Evolutionary conservation across 2,329 filamentous ascomycete species (phyloP), one percentile per base, ranked within the genome.

Genomic region (Scedosporium boydii): DNA sequence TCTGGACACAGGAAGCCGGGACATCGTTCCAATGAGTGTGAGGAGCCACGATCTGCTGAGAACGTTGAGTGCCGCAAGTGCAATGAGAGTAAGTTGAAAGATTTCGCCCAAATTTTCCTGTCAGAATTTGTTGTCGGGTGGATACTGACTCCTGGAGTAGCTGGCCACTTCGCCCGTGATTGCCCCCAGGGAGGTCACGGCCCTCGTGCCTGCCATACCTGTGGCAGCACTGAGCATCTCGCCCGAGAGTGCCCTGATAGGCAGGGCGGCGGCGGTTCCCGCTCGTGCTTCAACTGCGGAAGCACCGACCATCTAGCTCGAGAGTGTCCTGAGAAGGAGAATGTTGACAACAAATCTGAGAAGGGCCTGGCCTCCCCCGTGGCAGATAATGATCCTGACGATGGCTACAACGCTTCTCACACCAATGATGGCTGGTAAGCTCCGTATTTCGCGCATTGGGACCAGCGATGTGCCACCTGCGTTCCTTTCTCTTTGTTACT

Each of bases 1-100:
- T 68, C 23, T 41, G 0, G 7, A 29, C 10, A 62, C 57, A 79
- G 80, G 6, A 72, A 84, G 73, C 73, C 74, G 23, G 82, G 82
- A 16, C 82, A 85, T 69, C 78, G 73, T 63, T 74, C 72, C 23
- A 69, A 75, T 5, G 81, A 85, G 0, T 85, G 82, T 65, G 71
- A 81, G 29, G 82, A 87, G 68, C 84, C 84, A 42, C 83, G 87
- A n/a, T 81, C 82, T 65, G 80, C 84, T 29, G 82, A 80, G 29
- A 80, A 81, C 60, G 80, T 88, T 1, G 85, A 88, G 70, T 90
- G 87, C 70, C 83, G 82, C 68, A 87, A 84, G 71, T 89, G 86
- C 69, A 77, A 78, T 48, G 77, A 86, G 73, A 83, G 84, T 86
- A 74, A 71, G 80, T 73, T 48, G 44, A 12, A 6, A 48, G 10